Percentiles rank a stretch among this genome's conserved stretches.
Conservation (phyloP, 2,329 filamentous ascomycete genomes). For the Ascochyta viciae-villosae region DNA sequence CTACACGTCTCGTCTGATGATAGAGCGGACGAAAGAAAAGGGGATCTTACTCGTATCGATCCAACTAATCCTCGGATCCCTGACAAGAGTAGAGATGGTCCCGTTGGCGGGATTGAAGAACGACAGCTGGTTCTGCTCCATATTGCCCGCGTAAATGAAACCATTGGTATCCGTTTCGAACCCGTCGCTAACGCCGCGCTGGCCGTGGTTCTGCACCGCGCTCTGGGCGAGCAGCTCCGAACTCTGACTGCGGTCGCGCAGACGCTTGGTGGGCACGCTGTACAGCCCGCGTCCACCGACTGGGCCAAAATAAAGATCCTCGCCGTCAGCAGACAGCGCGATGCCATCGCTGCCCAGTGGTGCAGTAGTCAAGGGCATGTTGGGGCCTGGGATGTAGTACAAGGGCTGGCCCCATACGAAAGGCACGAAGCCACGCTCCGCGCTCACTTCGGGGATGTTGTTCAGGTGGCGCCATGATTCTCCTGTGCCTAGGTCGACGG, state of each 20-base stretch:
- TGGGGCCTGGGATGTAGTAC: constrained; percentile 51
- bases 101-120: constrained; percentile 57
- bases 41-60: constrained; percentile 53
- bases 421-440: constrained; percentile 55
- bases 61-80: constrained; percentile 59
- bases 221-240: constrained; percentile 56
- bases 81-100: constrained; percentile 52
- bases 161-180: constrained; percentile 61
- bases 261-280: constrained; percentile 52
- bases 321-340: constrained; percentile 57
- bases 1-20: neutral
- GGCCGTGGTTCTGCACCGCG: constrained; percentile 52
- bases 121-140: constrained; percentile 52
- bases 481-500: constrained; percentile 59
- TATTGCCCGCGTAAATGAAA: constrained; percentile 58
- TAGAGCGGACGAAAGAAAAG: too few species aligned
- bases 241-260: constrained; percentile 49
- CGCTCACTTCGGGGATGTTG: constrained; percentile 50
- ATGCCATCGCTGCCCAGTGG: constrained; percentile 61
- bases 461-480: constrained; percentile 60
- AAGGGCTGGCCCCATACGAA: constrained; percentile 58
- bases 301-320: constrained; percentile 56
- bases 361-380: constrained; percentile 47
- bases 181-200: constrained; percentile 61
- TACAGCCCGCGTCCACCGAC: constrained; percentile 56